Base-by-base conservation (phyloP, 495 filamentous ascomycete species). In the Trichoderma parareesei region DNA sequence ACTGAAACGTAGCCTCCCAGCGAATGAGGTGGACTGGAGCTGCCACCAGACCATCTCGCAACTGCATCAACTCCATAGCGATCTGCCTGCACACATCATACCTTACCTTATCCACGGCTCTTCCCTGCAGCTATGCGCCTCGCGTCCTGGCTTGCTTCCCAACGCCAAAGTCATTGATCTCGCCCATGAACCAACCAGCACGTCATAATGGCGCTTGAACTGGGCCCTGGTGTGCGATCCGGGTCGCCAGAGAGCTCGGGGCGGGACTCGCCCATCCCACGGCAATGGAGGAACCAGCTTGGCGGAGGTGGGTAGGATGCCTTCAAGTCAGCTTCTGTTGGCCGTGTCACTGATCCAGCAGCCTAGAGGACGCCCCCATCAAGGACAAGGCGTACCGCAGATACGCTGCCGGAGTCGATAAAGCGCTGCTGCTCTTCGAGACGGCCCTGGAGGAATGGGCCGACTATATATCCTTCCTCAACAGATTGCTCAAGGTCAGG, bases 381-480 rank as follows among this genome's bases (percentile, higher is more conserved):
- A 95, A 94, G 75, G 93, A 98, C 77, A 97, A 96, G 76, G 84
- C 85, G 68, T 95, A 91, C 71, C 90, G 93, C 66, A 86, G 91
- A 69, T 99, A 97, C 87, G 91, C 91, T 35, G 88, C 88, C 46
- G 87, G 85, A 61, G 87, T 99, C 64, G 92, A 97, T 71, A 82
- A 92, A 73, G 90, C 92, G 46, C 81, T 99, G 67, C 87, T 90
- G 38, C 78, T 96, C 38, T 99, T 97, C 76, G 94, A 99, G 76
- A 92, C 88, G 27, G 86, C 91, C 60, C 79, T 97, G 67, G 91
- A 97, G 75, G 94, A 98, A 85, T 99, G 94, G 94, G 93, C 95
- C 42, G 94, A 99, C 74, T 99, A 99, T 72, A 98, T 99, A 72
- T 96, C 93, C 10, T 98, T 98, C 73, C 81, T 99, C 41, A 92